Percentiles rank a stretch among this genome's conserved stretches.
Conservation (phyloP, 805 yeast species). For the Kodamaea sagamina region DNA sequence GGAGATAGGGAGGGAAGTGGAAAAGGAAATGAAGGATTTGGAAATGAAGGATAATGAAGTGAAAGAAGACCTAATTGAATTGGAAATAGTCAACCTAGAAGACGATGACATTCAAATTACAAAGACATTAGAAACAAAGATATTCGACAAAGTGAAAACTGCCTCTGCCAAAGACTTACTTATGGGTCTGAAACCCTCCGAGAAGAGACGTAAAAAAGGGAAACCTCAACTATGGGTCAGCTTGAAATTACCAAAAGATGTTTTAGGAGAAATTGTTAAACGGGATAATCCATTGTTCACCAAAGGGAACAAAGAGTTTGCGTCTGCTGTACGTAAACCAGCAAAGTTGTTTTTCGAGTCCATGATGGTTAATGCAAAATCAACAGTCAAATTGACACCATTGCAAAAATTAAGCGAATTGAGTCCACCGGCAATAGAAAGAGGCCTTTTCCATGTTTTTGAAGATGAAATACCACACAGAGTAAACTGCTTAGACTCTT, state of each 20-base stretch:
- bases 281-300: constrained; percentile 33
- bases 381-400: constrained; percentile 28
- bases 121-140: constrained; percentile 22
- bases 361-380: constrained; percentile 38
- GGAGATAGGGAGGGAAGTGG: background rate
- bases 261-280: constrained; percentile 27
- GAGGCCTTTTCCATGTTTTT: constrained; percentile 35
- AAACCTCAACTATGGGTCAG: constrained; percentile 18
- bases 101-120: constrained; percentile 8
- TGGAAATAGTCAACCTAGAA: background rate
- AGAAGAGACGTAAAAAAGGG: constrained; percentile 5
- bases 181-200: constrained; percentile 7
- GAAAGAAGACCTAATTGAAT: too few relatives aligned
- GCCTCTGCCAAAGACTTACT: constrained; percentile 36
- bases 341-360: constrained; percentile 33
- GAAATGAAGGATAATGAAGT: too few relatives aligned
- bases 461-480: background rate
- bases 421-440: constrained; percentile 30
- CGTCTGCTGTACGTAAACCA: constrained; percentile 1
- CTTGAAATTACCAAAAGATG: constrained; percentile 26
- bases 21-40: background rate
- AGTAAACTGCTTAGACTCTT: background rate
- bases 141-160: constrained; percentile 22
- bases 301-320: constrained; percentile 22
- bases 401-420: constrained; percentile 35